Conservation (phyloP, 1,284 basidiomycete species). For the Microbotryomycetes sp. region DNA sequence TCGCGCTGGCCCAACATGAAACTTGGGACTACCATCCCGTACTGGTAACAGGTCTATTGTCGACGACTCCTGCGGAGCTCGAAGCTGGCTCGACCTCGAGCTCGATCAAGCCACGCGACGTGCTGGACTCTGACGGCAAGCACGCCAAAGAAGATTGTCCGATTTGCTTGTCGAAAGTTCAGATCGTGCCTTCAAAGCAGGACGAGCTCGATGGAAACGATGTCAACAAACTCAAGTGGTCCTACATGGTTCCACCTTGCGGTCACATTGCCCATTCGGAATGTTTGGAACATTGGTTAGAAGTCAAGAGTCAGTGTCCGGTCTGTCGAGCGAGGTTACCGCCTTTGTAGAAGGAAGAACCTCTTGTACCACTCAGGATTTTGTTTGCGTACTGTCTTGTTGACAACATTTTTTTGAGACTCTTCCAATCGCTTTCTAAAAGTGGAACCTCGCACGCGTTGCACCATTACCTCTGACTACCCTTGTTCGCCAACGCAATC, state of each 20-base stretch:
- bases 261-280: slow-evolving; percentile 35
- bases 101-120: slow-evolving; percentile 1
- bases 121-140: slow-evolving; percentile 16
- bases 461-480: too few relatives aligned
- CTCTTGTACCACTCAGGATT: too few relatives aligned
- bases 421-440: too few relatives aligned
- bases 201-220: slow-evolving; percentile 14
- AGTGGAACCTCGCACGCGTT: too few relatives aligned
- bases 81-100: slow-evolving; percentile 5
- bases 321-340: slow-evolving; percentile 19
- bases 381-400: too few relatives aligned
- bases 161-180: slow-evolving; percentile 38
- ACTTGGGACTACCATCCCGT: slow-evolving; percentile 40
- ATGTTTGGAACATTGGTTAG: slow-evolving; percentile 36
- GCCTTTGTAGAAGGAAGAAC: not conserved
- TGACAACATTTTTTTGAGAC: too few relatives aligned
- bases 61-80: slow-evolving; percentile 13
- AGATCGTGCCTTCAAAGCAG: slow-evolving; percentile 13
- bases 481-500: not conserved
- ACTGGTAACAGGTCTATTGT: slow-evolving; percentile 3
- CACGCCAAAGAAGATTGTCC: slow-evolving; percentile 34
- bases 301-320: slow-evolving; percentile 28
- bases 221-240: slow-evolving; percentile 3
- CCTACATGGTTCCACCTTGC: slow-evolving; percentile 36
- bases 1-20: slow-evolving; percentile 19